These are phyloP conservation scores for Craterostigma plantagineum DNA, from an alignment of 257 asterid species.

Conservation along the genomic window DNA sequence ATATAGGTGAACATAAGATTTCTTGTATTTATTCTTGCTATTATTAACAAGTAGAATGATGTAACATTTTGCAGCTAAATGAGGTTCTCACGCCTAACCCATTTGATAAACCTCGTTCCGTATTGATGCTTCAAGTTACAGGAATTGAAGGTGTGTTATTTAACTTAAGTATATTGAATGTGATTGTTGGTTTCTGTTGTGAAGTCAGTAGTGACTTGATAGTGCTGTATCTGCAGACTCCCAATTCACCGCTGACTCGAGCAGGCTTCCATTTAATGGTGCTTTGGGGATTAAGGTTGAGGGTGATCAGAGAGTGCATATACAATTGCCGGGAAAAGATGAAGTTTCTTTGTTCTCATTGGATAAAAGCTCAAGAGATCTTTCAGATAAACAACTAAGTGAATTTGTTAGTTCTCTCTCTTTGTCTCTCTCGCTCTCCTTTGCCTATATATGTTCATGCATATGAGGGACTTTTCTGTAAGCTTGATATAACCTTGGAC, in stretches of 20 bases:
- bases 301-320: conserved; percentile 27
- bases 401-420: conserved; percentile 51
- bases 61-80: conserved; percentile 40
- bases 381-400: conserved; percentile 55
- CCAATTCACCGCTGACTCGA: conserved; percentile 15
- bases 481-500: conserved; percentile 2
- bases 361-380: conserved; percentile 33
- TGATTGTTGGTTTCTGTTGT: conserved; percentile 5
- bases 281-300: conserved; percentile 41
- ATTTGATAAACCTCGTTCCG: conserved; percentile 71
- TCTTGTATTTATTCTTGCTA: not conserved
- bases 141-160: conserved; percentile 56
- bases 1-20: too few species aligned
- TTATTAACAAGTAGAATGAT: not conserved
- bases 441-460: too few species aligned
- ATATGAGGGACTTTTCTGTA: too few species aligned
- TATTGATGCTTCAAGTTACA: conserved; percentile 57
- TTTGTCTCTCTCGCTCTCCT: conserved; percentile 9
- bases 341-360: conserved; percentile 46
- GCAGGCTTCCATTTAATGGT: conserved; percentile 17
- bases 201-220: conserved; percentile 7
- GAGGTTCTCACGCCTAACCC: conserved; percentile 86
- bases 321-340: conserved; percentile 55
- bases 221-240: conserved; percentile 30
- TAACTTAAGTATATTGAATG: conserved; percentile 2